These are phyloP conservation scores for Pleurotus sapidus DNA, from an alignment of 768 basidiomycete species.

Conservation along the genomic window DNA sequence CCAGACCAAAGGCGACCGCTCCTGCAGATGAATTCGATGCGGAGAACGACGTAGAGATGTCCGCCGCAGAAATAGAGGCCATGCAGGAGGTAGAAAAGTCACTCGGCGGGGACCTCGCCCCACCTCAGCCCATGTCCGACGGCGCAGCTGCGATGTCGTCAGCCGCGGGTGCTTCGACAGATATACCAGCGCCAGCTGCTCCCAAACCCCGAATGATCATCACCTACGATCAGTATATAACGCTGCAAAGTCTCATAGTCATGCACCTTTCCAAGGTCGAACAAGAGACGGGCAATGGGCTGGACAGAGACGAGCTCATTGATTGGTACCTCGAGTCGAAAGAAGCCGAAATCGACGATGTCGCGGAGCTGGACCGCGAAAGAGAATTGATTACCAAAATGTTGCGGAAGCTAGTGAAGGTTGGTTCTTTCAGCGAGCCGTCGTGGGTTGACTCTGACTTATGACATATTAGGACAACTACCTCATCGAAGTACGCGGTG, in stretches of 20 bases:
- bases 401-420: constrained; percentile 88
- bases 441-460: background rate
- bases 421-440: constrained; percentile 26
- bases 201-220: constrained; percentile 83
- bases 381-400: constrained; percentile 89
- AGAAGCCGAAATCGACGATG: constrained; percentile 78
- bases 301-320: constrained; percentile 89
- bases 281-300: constrained; percentile 66
- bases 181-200: constrained; percentile 22
- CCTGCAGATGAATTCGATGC: constrained; percentile 42
- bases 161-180: constrained; percentile 24
- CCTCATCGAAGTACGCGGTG: constrained; percentile 79
- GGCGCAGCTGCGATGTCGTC: constrained; percentile 29
- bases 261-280: constrained; percentile 79
- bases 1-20: constrained; percentile 27
- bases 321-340: constrained; percentile 95
- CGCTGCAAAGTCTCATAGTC: constrained; percentile 85
- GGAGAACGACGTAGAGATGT: constrained; percentile 63
- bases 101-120: constrained; percentile 23
- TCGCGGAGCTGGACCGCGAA: constrained; percentile 89
- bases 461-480: constrained; percentile 65
- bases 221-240: constrained; percentile 93
- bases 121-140: constrained; percentile 26
- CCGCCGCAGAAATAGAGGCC: constrained; percentile 55
- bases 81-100: constrained; percentile 49